Evolutionary conservation across 352 stramenopile species (phyloP).

Genomic region (Phytopythium cucurbitacearum): DNA sequence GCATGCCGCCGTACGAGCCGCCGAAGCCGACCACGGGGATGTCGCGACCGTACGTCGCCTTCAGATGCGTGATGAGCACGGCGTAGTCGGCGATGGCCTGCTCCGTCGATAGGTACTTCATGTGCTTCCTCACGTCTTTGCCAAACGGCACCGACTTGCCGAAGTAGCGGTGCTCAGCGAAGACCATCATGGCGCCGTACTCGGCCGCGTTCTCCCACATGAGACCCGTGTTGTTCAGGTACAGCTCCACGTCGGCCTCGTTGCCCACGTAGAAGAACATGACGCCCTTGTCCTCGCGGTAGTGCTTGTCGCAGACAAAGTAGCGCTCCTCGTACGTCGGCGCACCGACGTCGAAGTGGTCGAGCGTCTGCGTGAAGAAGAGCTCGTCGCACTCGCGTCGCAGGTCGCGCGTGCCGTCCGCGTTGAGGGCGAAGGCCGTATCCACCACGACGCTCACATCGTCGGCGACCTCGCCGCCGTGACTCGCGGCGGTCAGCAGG

Average conservation of each 20-base stretch:
- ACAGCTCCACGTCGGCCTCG: constrained; percentile 93
- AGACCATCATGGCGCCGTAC: constrained; percentile 92
- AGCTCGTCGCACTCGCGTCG: constrained; percentile 59
- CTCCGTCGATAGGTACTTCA: constrained; percentile 75
- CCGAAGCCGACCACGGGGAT: constrained; percentile 67
- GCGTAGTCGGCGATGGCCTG: constrained; percentile 83
- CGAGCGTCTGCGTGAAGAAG: constrained; percentile 70
- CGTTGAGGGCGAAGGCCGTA: constrained; percentile 11
- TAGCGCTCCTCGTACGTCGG: constrained; percentile 83
- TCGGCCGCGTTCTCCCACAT: constrained; percentile 95
- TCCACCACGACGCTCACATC: background rate
- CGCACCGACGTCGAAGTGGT: constrained; percentile 61
- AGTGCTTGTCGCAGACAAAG: constrained; percentile 84
- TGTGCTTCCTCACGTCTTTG: constrained; percentile 61
- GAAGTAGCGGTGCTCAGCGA: constrained; percentile 97
- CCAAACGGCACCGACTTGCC: constrained; percentile 87
- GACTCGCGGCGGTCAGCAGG: constrained; percentile 13
- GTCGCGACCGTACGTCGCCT: constrained; percentile 34
- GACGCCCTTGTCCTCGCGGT: constrained; percentile 38
- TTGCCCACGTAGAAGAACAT: constrained; percentile 96
- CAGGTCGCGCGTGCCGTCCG: constrained; percentile 43
- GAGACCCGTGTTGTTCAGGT: constrained; percentile 94
- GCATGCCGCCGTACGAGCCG: constrained; percentile 75
- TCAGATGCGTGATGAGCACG: constrained; percentile 48
- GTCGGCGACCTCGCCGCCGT: background rate